A percentile compares a stretch with the other conserved stretches of the same genome.
Evolutionary conservation across 2,329 filamentous ascomycete species (phyloP).

Genomic region (Xylariales sp.): DNA sequence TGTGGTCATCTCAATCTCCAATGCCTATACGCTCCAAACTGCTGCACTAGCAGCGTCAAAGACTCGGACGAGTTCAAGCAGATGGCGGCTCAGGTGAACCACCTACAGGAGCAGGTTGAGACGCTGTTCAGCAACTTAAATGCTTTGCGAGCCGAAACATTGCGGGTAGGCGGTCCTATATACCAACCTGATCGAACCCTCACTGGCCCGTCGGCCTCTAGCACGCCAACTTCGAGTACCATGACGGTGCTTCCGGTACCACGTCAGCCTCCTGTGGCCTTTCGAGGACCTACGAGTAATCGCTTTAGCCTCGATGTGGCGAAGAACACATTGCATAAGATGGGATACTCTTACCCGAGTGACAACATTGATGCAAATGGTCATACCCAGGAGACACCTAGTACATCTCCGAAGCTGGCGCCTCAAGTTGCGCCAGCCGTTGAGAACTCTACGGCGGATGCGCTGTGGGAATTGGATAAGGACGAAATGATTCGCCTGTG

Average conservation of each 20-base stretch:
- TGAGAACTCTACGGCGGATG: slow-evolving; percentile 64
- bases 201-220: slow-evolving; percentile 52
- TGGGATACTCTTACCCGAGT: slow-evolving; percentile 80
- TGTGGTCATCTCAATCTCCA: slow-evolving; percentile 75
- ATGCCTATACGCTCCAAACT: slow-evolving; percentile 75
- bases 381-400: slow-evolving; percentile 54
- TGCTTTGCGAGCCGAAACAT: slow-evolving; percentile 69
- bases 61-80: slow-evolving; percentile 91
- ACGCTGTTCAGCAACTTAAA: slow-evolving; percentile 78
- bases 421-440: slow-evolving; percentile 54
- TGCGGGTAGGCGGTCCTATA: slow-evolving; percentile 47
- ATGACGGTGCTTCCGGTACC: slow-evolving; percentile 60
- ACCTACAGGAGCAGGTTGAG: slow-evolving; percentile 86
- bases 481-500: slow-evolving; percentile 85
- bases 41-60: slow-evolving; percentile 82
- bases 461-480: slow-evolving; percentile 80
- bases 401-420: slow-evolving; percentile 50
- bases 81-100: slow-evolving; percentile 78
- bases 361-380: slow-evolving; percentile 71
- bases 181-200: slow-evolving; percentile 54
- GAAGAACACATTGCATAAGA: slow-evolving; percentile 85
- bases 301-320: slow-evolving; percentile 88
- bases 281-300: slow-evolving; percentile 86
- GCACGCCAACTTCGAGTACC: slow-evolving; percentile 57
- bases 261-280: slow-evolving; percentile 76